Evolutionary conservation across 768 basidiomycete species (phyloP).

Genomic region (Russula sp.): DNA sequence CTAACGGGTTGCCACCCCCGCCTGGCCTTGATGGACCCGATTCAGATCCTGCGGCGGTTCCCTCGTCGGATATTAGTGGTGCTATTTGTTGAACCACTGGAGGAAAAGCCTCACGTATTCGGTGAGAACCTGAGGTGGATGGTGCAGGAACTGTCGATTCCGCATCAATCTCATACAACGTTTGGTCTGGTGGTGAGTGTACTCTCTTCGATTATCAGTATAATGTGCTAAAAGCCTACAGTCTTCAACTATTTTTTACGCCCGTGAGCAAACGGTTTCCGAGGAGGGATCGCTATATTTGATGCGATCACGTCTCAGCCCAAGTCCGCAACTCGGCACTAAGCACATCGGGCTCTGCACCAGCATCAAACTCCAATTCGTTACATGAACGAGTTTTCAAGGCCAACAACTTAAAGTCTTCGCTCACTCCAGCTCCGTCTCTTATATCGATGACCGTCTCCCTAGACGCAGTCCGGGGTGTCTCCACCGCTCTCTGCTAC

Average conservation of each 20-base stretch:
- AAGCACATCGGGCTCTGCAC: constrained; percentile 50
- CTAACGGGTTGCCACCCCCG: constrained; percentile 33
- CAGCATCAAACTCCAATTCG: constrained; percentile 51
- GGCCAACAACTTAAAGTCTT: constrained; percentile 42
- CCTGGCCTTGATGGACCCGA: constrained; percentile 42
- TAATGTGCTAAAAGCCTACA: not conserved
- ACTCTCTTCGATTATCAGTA: constrained; percentile 3
- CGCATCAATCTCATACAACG: constrained; percentile 47
- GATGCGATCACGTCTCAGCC: constrained; percentile 54
- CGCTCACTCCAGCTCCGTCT: constrained; percentile 51
- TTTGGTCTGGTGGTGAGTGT: constrained; percentile 62
- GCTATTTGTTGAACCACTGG: constrained; percentile 55
- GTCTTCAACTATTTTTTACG: constrained; percentile 48
- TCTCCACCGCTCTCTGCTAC: constrained; percentile 39
- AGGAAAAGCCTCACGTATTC: constrained; percentile 65
- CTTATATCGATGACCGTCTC: constrained; percentile 47
- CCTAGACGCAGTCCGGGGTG: constrained; percentile 24
- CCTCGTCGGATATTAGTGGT: constrained; percentile 25
- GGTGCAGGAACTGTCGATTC: constrained; percentile 39
- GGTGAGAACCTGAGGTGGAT: constrained; percentile 59
- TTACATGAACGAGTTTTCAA: constrained; percentile 36
- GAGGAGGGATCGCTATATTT: constrained; percentile 67
- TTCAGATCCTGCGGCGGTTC: constrained; percentile 32
- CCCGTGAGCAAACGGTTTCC: constrained; percentile 45
- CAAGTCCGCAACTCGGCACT: constrained; percentile 45